Base-by-base conservation (phyloP, 352 stramenopile species). In the Phytophthora idaei region DNA sequence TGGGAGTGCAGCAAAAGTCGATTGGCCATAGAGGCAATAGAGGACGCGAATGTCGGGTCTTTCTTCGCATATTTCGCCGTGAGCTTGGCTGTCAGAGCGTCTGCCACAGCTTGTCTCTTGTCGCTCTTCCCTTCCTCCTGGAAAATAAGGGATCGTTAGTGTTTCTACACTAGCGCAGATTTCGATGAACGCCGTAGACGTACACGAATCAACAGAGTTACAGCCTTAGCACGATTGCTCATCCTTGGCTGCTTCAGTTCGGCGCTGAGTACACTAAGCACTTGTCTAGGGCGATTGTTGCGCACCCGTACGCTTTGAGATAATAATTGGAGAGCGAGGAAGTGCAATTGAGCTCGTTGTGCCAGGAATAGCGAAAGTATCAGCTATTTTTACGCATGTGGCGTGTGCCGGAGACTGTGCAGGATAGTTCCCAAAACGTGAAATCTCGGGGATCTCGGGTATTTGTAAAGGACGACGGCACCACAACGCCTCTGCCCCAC, bases 111-210 rank as follows among this genome's bases (percentile, higher is more conserved):
- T 61, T 83, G 76, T 6, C 83, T 71, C 57, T 90, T 91, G 67
- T 89, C 79, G 52, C 74, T 89, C 49, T 85, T 87, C 25, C 76
- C 64, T 52, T 89, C 80, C 48, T 89, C 80, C 78, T 85, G 55
- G 1, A 62, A 52, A 17, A 3, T 45, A 50, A 48, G 34, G 42
- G 8, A 21, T 52, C 28, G 17, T 52, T 11, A 42, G 31, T n/a
- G 21, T 45, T 21, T 21, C 17, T 21, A 21, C 17, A 21, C 2
- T 10, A 46, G 12, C 27, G 51, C 12, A 42, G 3, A 51, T 42
- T 48, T 48, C 12, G 17, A 50, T 8, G 28, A 27, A 4, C 5
- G 17, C 15, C 10, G 3, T 34, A 29, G 11, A 58, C 60, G 31
- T 66, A 73, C 66, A 25, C 67, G 67, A 31, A 74, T 36, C 41